phyloP scores from a whole-genome alignment of 2,329 filamentous ascomycete genomes.

The Pseudogymnoascus sp. region DNA sequence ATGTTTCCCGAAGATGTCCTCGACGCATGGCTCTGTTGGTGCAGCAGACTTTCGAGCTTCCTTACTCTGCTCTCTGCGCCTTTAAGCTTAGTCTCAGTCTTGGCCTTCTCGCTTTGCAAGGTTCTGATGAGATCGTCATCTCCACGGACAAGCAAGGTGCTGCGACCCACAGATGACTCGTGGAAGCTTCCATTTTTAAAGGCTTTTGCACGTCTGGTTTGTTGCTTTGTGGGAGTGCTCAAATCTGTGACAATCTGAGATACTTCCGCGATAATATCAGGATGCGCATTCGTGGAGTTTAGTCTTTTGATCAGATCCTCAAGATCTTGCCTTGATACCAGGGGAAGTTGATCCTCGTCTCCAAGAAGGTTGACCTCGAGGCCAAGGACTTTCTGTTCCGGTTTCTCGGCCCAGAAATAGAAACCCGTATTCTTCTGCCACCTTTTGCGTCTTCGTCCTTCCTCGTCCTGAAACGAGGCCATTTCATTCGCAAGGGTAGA shows the following conservation, averaged over 20 bases:
- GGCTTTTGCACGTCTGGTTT: slow-evolving; percentile 77
- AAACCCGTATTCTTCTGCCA: slow-evolving; percentile 81
- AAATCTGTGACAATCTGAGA: slow-evolving; percentile 71
- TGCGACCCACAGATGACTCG: slow-evolving; percentile 80
- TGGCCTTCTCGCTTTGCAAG: slow-evolving; percentile 76
- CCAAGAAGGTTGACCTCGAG: slow-evolving; percentile 81
- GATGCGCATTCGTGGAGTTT: slow-evolving; percentile 57
- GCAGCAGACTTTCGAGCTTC: slow-evolving; percentile 83
- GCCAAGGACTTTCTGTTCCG: slow-evolving; percentile 63
- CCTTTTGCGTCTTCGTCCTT: slow-evolving; percentile 76
- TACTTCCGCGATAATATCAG: slow-evolving; percentile 63
- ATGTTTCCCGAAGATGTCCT: slow-evolving; percentile 47
- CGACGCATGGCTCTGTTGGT: slow-evolving; percentile 64
- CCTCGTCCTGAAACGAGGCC: slow-evolving; percentile 85
- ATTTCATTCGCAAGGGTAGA: slow-evolving; percentile 86
- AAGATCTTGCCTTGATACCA: slow-evolving; percentile 67
- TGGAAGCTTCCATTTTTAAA: slow-evolving; percentile 97
- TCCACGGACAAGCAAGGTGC: slow-evolving; percentile 69
- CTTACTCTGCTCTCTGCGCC: slow-evolving; percentile 86
- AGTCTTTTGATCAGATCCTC: slow-evolving; percentile 64
- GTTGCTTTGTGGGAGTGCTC: slow-evolving; percentile 74
- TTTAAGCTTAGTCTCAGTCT: slow-evolving; percentile 65
- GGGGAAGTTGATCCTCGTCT: slow-evolving; percentile 74
- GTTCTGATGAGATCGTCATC: slow-evolving; percentile 73
- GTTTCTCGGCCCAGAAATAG: slow-evolving; percentile 57